Evolutionary conservation across 2,329 filamentous ascomycete genomes (phyloP), one percentile per base, ranked within the genome.

Genomic region (Coniochaeta hoffmannii): DNA sequence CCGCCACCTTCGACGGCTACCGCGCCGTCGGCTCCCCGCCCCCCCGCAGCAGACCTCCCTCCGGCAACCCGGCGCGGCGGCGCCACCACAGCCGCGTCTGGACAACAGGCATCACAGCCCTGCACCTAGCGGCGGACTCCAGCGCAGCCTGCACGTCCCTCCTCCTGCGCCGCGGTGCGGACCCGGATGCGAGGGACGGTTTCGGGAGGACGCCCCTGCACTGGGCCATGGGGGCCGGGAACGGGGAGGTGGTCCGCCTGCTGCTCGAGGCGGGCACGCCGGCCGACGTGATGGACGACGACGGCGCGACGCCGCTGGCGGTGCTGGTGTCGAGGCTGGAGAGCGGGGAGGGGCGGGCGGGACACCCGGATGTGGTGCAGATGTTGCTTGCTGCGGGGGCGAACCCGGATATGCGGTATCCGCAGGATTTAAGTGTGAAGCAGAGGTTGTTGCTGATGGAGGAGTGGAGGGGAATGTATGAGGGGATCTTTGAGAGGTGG

Each of bases 201-300:
- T 53, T 31, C n/a, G 59, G 60, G 0, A 52, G 55, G 9, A 61
- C 58, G 3, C 58, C 61, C 14, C 53, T 64, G 1, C 58, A 59
- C 28, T 60, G 58, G 57, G 59, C 62, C 8, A 56, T 54, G 1
- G 50, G 52, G 19, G 31, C 53, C 1, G 57, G 57, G 11, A 50
- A 57, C 30, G 15, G 28, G 1, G 44, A 49, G 1, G 55, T 59
- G 11, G 51, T 54, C 2, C 15, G n/a, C 4, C 17, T 56, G 3
- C 22, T 60, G 4, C 55, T 58, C 0, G 15, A 35, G 4, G 28
- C 26, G 0, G 51, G 56, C 7, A 51, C 53, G 24, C 17, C 34
- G 3, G 36, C 36, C 5, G 56, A 56, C 22, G 56, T 26, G 3
- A n/a, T 12, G 26, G 54, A 56, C 15, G 24, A 52, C 2, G 46